Evolutionary conservation across 345 rosid species (phyloP).

Genomic region (Eucalyptus victrix): DNA sequence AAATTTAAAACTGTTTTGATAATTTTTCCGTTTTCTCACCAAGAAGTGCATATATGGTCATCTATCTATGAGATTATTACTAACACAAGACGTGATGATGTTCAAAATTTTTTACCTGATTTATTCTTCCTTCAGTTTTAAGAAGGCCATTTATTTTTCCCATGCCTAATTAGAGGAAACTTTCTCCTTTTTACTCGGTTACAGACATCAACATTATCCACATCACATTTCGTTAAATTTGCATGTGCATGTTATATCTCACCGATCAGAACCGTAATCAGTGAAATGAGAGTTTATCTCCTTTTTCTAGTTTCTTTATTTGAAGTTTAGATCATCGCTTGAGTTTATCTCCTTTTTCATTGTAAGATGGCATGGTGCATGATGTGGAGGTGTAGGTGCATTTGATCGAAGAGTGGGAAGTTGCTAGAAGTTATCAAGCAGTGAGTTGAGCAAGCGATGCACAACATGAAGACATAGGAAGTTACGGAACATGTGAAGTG

Average conservation of each 20-base stretch:
- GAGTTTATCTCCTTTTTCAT: neutral
- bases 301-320: neutral
- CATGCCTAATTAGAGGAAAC: neutral
- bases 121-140: neutral
- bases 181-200: neutral
- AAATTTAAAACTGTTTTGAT: rapidly evolving
- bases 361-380: neutral
- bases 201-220: neutral
- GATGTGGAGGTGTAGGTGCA: neutral
- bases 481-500: neutral
- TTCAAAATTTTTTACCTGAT: neutral
- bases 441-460: neutral
- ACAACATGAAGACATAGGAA: neutral
- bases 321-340: neutral
- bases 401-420: neutral
- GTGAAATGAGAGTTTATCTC: neutral
- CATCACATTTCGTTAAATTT: neutral
- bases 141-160: neutral
- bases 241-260: neutral
- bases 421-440: neutral
- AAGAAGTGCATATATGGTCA: no score
- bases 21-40: no score
- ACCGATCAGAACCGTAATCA: neutral
- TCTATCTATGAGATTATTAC: no score
- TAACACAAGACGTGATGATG: neutral